Evolutionary conservation across 164 flowering plant species (phyloP), one percentile per base, ranked within the genome.

Genomic region (Vitis cinerea): DNA sequence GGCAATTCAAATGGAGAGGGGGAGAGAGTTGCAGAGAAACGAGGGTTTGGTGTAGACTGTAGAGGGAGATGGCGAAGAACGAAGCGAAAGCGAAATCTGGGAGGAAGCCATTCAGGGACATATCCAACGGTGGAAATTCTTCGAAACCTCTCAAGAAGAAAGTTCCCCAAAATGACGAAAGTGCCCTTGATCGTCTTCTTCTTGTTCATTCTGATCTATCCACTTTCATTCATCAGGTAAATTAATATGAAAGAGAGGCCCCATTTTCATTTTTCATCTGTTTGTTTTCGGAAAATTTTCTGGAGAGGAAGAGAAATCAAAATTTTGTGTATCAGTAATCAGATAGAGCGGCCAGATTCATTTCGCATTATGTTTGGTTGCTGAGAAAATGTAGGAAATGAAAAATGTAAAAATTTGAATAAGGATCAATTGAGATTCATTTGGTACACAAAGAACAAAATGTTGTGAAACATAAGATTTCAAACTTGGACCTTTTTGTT

Each of bases 201-300:
- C 83, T 87, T 9, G 80, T 83, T 50, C 94, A 87, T 17, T 87
- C 97, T 61, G 81, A 87, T 63, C 77, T 90, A 62, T 86, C 91
- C 47, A 68, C 76, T 63, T 74, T 85, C 68, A 31, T 82, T 56
- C 83, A 72, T 47, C 85, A 90, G 92, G 97, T 90, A 78, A 4
- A 2, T 14, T 11, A 15, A 37, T 37, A 3, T 37, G 44, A 37
- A 37, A 37, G 44, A 37, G 44, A 37, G 27, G 44, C 44, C 44
- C 44, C 44, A 6, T 37, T 37, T 37, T 37, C 44, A 37, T 37
- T 37, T 37, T 6, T 6, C 44, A 37, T 37, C 44, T 37, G 44
- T 37, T 37, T 3, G 44, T 37, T 37, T 37, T 37, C 7, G 0
- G 44, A 16, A 0, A 9, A 14, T 1, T 0, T 23, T 61, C 9